Conservation (phyloP, 495 filamentous ascomycete species). For the Melanomma pulvis-pyrius region DNA sequence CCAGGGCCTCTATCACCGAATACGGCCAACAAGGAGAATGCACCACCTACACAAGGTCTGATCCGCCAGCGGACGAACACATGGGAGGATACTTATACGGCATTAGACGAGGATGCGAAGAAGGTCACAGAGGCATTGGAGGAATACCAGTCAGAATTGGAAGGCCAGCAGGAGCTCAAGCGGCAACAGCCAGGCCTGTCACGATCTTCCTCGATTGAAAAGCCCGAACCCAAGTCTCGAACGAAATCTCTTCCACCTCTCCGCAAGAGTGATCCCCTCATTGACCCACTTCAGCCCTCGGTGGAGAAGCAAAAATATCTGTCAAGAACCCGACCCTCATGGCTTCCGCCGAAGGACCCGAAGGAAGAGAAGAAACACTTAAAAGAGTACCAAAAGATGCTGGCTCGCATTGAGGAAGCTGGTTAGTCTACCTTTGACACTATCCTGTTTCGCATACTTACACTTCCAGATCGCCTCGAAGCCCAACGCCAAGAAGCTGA, state of each 20-base stretch:
- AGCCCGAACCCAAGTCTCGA: constrained; percentile 50
- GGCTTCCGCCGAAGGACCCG: constrained; percentile 92
- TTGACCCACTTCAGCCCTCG: constrained; percentile 91
- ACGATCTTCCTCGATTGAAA: constrained; percentile 44
- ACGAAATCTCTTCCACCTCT: constrained; percentile 75
- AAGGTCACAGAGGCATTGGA: constrained; percentile 88
- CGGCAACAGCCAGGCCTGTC: constrained; percentile 52
- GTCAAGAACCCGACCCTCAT: constrained; percentile 86
- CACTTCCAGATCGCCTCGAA: constrained; percentile 48
- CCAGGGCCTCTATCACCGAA: constrained; percentile 10
- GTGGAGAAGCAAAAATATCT: constrained; percentile 95
- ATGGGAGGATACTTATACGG: constrained; percentile 62
- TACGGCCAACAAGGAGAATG: constrained; percentile 18
- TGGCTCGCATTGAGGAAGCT: constrained; percentile 76
- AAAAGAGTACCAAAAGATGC: constrained; percentile 92
- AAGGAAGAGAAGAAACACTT: constrained; percentile 90
- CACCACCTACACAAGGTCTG: constrained; percentile 41
- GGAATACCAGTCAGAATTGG: constrained; percentile 67
- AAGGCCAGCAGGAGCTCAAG: constrained; percentile 52
- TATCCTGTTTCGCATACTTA: constrained; percentile 1
- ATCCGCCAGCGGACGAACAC: constrained; percentile 73
- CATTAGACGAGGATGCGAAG: constrained; percentile 84
- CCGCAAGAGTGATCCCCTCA: constrained; percentile 87
- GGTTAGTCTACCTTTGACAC: constrained; percentile 49
- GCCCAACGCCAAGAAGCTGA: constrained; percentile 51